Conservation (phyloP, 1,284 basidiomycete genomes). For the Papiliotrema nemorosa region DNA sequence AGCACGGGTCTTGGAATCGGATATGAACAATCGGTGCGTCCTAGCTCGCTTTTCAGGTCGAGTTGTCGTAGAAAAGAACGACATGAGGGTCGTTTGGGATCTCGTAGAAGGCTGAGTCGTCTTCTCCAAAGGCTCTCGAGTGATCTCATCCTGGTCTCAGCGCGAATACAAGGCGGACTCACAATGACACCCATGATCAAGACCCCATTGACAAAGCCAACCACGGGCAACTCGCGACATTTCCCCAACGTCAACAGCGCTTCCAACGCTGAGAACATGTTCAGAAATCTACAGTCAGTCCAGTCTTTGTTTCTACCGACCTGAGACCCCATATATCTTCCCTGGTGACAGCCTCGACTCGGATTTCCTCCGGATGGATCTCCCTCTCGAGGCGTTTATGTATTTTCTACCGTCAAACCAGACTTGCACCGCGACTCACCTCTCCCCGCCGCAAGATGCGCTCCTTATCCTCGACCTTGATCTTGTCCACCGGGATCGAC, state of each 20-base stretch:
- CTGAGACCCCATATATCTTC: constrained; percentile 73
- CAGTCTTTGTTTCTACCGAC: constrained; percentile 19
- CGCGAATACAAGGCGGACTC: constrained; percentile 20
- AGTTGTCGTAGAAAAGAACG: constrained; percentile 29
- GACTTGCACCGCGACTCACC: constrained; percentile 49
- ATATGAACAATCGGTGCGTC: constrained; percentile 55
- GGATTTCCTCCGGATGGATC: constrained; percentile 60
- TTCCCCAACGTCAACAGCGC: constrained; percentile 54
- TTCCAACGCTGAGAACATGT: constrained; percentile 59
- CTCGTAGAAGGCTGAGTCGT: constrained; percentile 25
- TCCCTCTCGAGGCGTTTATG: constrained; percentile 77
- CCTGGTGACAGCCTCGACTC: constrained; percentile 53
- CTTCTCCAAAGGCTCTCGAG: constrained; percentile 40
- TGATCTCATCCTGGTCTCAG: constrained; percentile 55
- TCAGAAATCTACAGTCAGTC: constrained; percentile 54
- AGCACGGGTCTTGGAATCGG: constrained; percentile 74
- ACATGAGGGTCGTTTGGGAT: constrained; percentile 29
- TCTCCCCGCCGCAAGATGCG: constrained; percentile 59
- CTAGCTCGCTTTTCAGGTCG: constrained; percentile 1
- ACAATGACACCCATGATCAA: constrained; percentile 66
- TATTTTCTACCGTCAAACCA: constrained; percentile 51
- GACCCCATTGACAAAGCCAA: constrained; percentile 60
- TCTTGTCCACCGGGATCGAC: constrained; percentile 60
- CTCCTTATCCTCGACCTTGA: constrained; percentile 62
- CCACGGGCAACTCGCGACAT: constrained; percentile 68